phyloP scores from a whole-genome alignment of 2,329 filamentous ascomycete genomes.

The Purpureocillium lavendulum region DNA sequence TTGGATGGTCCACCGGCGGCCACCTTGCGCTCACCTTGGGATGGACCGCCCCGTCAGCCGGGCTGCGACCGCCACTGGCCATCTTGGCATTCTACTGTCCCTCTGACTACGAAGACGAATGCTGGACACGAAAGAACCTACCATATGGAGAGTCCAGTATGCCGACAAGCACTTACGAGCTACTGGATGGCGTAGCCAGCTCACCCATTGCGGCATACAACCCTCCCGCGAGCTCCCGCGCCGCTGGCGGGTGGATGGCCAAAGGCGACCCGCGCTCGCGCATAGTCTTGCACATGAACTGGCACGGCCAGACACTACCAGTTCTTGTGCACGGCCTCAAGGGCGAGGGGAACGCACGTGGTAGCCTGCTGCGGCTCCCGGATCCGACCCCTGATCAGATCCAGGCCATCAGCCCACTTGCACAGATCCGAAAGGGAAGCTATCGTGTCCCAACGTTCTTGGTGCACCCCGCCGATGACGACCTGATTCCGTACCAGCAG shows the following conservation, averaged over 20 bases:
- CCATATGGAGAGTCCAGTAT: too few species aligned
- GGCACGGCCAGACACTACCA: conserved; percentile 26
- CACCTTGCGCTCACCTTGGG: conserved; percentile 33
- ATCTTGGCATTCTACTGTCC: conserved; percentile 37
- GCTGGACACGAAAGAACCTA: conserved; percentile 11
- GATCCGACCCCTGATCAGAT: conserved; percentile 7
- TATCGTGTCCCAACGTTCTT: conserved; percentile 25
- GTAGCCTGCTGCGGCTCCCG: background rate
- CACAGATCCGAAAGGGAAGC: conserved; percentile 18
- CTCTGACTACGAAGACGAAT: conserved; percentile 23
- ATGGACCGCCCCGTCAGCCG: conserved; percentile 22
- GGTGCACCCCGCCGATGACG: conserved; percentile 19
- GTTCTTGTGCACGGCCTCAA: conserved; percentile 22
- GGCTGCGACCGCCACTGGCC: conserved; percentile 28
- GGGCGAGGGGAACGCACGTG: conserved; percentile 3
- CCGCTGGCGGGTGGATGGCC: conserved; percentile 13
- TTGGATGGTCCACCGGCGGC: conserved; percentile 43
- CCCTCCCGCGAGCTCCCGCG: background rate
- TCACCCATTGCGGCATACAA: conserved; percentile 12
- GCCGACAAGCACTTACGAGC: conserved; percentile 14
- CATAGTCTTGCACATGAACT: conserved; percentile 33
- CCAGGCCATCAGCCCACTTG: conserved; percentile 16
- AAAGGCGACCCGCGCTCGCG: conserved; percentile 26
- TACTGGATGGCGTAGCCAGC: conserved; percentile 16
- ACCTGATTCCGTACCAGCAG: conserved; percentile 23